Evolutionary conservation across 306 rosid species (phyloP).

Genomic region (Geum urbanum): DNA sequence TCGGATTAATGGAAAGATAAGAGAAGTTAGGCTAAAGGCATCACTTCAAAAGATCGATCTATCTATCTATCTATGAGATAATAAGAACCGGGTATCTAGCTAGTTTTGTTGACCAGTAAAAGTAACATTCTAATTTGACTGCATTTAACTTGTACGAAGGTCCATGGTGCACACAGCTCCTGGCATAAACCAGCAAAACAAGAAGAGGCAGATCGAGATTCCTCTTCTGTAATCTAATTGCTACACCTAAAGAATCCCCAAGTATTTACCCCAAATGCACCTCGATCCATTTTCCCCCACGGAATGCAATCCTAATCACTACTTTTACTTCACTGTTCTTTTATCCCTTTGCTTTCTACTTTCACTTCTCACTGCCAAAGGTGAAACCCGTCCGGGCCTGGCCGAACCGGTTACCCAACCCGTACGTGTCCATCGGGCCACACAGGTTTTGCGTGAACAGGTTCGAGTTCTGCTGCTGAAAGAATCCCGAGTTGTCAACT

Average conservation of each 20-base stretch:
- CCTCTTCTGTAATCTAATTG: constrained; percentile 24
- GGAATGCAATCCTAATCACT: background rate
- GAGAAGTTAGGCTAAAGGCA: too few relatives aligned
- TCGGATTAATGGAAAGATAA: too few relatives aligned
- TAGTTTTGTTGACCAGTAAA: background rate
- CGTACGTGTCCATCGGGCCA: constrained; percentile 37
- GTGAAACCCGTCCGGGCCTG: constrained; percentile 30
- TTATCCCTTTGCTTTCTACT: background rate
- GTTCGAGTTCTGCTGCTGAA: constrained; percentile 36
- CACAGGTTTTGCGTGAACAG: constrained; percentile 37
- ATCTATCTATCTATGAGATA: too few relatives aligned
- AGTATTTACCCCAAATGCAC: constrained; percentile 47
- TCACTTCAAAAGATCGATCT: too few relatives aligned
- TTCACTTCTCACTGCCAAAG: constrained; percentile 31
- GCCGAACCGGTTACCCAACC: constrained; percentile 35
- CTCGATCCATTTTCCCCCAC: background rate
- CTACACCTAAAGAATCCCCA: constrained; percentile 48
- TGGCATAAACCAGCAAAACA: constrained; percentile 28
- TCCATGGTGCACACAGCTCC: constrained; percentile 23
- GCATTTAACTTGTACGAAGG: constrained; percentile 22
- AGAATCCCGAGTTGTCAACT: constrained; percentile 28
- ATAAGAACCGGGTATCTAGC: background rate
- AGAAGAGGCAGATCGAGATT: constrained; percentile 10
- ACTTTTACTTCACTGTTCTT: background rate
- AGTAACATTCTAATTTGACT: background rate